These are phyloP conservation scores for Annona squamosa DNA, from an alignment of 164 flowering plant genomes.

Conservation along the genomic window DNA sequence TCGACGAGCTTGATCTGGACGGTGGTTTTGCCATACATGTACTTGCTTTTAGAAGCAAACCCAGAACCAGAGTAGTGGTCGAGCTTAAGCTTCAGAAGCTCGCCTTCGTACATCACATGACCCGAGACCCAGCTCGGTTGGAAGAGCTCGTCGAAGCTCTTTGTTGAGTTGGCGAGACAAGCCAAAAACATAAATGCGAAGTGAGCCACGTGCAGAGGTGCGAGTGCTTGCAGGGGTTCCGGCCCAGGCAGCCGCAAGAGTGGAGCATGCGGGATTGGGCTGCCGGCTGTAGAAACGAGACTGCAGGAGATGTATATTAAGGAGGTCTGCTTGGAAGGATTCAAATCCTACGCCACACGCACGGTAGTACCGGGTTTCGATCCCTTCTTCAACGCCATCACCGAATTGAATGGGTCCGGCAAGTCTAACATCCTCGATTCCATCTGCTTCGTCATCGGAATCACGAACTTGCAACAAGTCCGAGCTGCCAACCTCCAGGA, in stretches of 20 bases:
- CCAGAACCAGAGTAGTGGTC: constrained; percentile 87
- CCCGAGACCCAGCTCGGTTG: constrained; percentile 81
- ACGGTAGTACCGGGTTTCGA: constrained; percentile 94
- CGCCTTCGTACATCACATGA: constrained; percentile 67
- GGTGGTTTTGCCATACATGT: constrained; percentile 80
- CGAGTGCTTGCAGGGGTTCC: too few relatives aligned
- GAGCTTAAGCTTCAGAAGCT: constrained; percentile 67
- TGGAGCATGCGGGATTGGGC: too few relatives aligned
- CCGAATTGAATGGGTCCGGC: constrained; percentile 95
- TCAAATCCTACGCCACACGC: constrained; percentile 94
- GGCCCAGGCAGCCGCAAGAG: constrained; percentile 4
- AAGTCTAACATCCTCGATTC: constrained; percentile 97
- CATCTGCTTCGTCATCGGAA: constrained; percentile 91
- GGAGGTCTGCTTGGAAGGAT: constrained; percentile 90
- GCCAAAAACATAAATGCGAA: not conserved
- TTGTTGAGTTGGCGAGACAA: constrained; percentile 18
- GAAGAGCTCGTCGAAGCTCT: constrained; percentile 66
- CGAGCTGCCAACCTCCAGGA: constrained; percentile 96
- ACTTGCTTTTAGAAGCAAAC: constrained; percentile 77
- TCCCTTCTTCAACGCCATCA: constrained; percentile 91
- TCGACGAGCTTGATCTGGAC: constrained; percentile 82
- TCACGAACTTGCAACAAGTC: constrained; percentile 95
- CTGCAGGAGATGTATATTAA: constrained; percentile 52
- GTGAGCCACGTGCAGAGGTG: not conserved
- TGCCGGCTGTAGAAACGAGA: not conserved